Evolutionary conservation across 2,329 filamentous ascomycete genomes (phyloP), one percentile per base, ranked within the genome.

Genomic region (Coleophoma crateriformis): DNA sequence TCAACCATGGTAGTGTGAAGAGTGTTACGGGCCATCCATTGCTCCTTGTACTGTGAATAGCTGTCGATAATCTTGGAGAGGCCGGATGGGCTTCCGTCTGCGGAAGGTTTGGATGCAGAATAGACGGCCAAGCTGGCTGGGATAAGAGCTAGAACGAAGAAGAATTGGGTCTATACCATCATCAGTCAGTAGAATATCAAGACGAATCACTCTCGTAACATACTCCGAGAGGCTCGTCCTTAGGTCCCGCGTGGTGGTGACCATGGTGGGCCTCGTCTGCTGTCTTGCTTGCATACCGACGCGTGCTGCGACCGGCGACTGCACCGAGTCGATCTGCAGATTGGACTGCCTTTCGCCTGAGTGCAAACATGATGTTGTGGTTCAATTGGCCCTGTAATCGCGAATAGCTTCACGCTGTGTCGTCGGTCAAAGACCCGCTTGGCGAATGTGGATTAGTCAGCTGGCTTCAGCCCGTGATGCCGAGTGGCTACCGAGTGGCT

Each of bases 1-100:
- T 86, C 81, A 54, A 85, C 68, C 56, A 78, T 75, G 51, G 72
- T 70, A 11, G 78, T 79, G 66, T 84, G 82, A 46, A 84, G 61
- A 48, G 76, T 74, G 62, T 85, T 86, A 58, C 75, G 72, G 57
- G 73, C 68, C 48, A 75, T 75, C 67, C 74, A 80, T 39, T 69
- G 63, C 51, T 78, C 73, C 58, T 79, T 71, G 50, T 73, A 74
- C 19, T 75, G 67, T 34, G 73, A 72, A 65, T 78, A 84, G 57
- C 74, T 74, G 56, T 75, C 67, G 61, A 86, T 81, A 60, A 80
- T 27, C 27, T 52, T 61, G 65, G 74, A 73, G 51, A 79, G 62
- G 54, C 67, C 67, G 4, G 71, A 64, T 46, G 66, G 61, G 46
- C 68, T 65, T 39, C 67, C 67, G 60, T 72, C 65, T 32, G 55